Base-by-base conservation (phyloP, 2,329 filamentous ascomycete genomes). In the Epichloe sp. region DNA sequence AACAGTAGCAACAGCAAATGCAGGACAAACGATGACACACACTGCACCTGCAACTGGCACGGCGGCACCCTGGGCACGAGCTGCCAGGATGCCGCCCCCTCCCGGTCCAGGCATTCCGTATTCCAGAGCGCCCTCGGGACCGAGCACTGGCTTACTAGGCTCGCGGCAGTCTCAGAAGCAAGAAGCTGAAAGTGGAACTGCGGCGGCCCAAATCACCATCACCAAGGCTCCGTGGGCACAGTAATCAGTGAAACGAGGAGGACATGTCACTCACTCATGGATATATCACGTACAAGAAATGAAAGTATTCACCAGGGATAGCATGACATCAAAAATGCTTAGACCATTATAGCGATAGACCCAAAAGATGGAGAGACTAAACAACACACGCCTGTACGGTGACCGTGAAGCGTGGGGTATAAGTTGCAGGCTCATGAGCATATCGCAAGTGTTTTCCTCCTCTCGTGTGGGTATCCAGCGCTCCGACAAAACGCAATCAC, bases 141-240 rank as follows among this genome's bases (percentile, higher is more conserved):
- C 66, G 1, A 59, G 55, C 37, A 56, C 59, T 7, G 63, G 61
- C 10, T 60, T 60, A 5, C 52, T 62, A 40, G 56, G 51, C 11
- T 47, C 59, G 10, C 57, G 56, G 23, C 56, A 59, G 14, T 23
- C 54, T 14, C 57, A 53, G 36, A 62, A 60, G 12, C 47, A 51
- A 12, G 7, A 52, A 15, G 34, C 60, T 1, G 50, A 51, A 8
- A 40, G 61, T 4, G 65, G 60, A n/a, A 65, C 64, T 26, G 62
- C 69, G 1, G 64, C 60, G 23, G 66, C 64, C 12, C 70, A 72
- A 54, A 63, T 69, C 41, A 63, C 66, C 1, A 54, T 71, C 26
- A 75, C 72, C 5, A 73, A 69, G 56, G 72, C 72, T 14, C 73
- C 72, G 1, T 76, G 72, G 72, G 70, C 71, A 1, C 71, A 65